Base-by-base conservation (phyloP, 2,329 filamentous ascomycete genomes). In the Fusarium sp. region DNA sequence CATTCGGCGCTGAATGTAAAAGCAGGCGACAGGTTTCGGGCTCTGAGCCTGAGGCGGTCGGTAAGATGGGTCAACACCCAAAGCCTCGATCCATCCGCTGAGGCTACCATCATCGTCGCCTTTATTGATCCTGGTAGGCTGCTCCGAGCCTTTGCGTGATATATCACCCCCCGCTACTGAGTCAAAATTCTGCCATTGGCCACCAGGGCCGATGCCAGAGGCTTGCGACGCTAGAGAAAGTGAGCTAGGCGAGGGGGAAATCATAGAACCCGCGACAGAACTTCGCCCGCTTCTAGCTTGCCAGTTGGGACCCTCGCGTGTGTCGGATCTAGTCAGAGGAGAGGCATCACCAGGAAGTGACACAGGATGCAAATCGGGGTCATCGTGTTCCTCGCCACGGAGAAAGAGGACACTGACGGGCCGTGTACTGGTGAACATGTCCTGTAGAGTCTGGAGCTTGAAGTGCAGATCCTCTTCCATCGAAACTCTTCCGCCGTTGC, bases 1-100 rank as follows among this genome's bases (percentile, higher is more conserved):
- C 53, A 87, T 82, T 64, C 80, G 87, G 76, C 85, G 89, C 10
- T 87, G 86, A 23, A 98, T 83, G 77, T 97, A 98, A 79, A 98
- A 94, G 82, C 95, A 98, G 52, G 95, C 95, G 43, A 97, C 90
- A 78, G 87, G 82, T 78, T 94, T 97, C 18, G 90, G 84, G 9
- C 86, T 83, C 61, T 88, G 89, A 74, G 97, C 93, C 1, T 87
- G 82, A 1, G 95, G 95, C 46, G 96, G 92, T 62, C 91, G 89
- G 78, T 98, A 99, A 3, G 87, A 88, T 15, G 91, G 85, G 78
- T 98, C 96, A n/a, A 98, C 94, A 34, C 94, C 96, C 8, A 97
- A 82, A 1, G 94, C 94, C 78, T 98, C 94, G 68, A 98, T 96
- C 91, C 92, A 97, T 7, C 93, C 92, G 65, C 89, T 92, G 30